Evolutionary conservation across 2,329 filamentous ascomycete species (phyloP), one percentile per base, ranked within the genome.

Genomic region (Aspergillus calidoustus): DNA sequence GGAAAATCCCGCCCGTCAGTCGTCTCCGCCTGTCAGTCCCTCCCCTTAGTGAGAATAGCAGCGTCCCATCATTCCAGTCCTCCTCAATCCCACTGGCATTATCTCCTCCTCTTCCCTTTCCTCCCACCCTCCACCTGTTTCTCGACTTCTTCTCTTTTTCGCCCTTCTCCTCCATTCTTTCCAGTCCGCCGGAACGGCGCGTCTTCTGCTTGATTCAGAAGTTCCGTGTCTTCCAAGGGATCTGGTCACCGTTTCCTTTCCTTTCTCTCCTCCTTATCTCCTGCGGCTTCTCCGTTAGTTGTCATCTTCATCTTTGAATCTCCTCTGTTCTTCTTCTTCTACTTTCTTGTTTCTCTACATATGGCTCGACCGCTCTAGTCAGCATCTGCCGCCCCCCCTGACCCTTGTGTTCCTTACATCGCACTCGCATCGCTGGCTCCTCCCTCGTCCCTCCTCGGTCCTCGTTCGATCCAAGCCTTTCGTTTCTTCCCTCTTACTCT

Each of bases 361-460:
- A 75, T 77, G 71, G 72, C 69, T 71, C 66, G 67, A 68, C 62
- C 64, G 63, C 63, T 66, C 60, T 72, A 71, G 70, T 69, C 64
- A 66, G 63, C 59, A 60, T 68, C 64, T 65, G 67, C 66, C 66
- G 64, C 67, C 66, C 13, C 63, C 13, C 63, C 65, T 65, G 67
- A 69, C 64, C 68, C 68, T 64, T 67, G 71, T 70, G 64, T 70
- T 68, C 63, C 66, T 64, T 66, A 64, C 64, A 64, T 69, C 65
- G 66, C 61, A 68, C 64, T 41, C 68, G 68, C 69, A 64, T 75
- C 66, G 66, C 64, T 64, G 67, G 68, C 66, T 70, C 58, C 65
- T 65, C 64, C 19, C 19, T 19, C 19, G 19, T 70, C 58, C 66
- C 66, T 64, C 59, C 64, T 67, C 62, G 58, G 59, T 67, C 62